Base-by-base conservation (phyloP, 495 filamentous ascomycete species). In the Trichoderma parareesei region DNA sequence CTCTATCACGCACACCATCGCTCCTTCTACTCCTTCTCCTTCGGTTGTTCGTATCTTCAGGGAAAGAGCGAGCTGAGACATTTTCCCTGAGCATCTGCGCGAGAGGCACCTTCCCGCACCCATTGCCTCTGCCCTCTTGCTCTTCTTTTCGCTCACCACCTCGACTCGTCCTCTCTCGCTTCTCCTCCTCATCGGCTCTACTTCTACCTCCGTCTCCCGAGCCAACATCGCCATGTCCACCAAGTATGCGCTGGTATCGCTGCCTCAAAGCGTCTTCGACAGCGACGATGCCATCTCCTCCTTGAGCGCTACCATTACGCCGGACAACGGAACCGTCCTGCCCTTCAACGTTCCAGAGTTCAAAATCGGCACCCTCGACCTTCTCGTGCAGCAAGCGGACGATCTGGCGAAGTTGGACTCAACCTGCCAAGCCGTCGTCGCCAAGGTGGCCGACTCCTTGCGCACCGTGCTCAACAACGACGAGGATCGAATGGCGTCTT, bases 321-420 rank as follows among this genome's bases (percentile, higher is more conserved):
- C 84, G 42, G 90, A 97, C 64, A 86, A 90, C 71, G 92, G 90
- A 69, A 85, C 85, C 53, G 86, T 90, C 20, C 79, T 85, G 60
- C 87, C 88, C 8, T 97, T 97, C 71, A 74, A 83, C 13, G 90
- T 98, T 66, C 94, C 94, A 3, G 88, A 90, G 48, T 96, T 98
- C 82, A 98, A 98, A 79, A 96, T 98, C 75, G 94, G 94, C 62
- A 96, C 94, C 1, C 82, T 98, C 60, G 94, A 98, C 76, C 91
- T 90, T 49, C 79, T 98, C n/a, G 92, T 98, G 37, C 90, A 95
- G 77, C 93, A 98, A 73, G 94, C 94, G 44, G 94, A 98, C 73
- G 93, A 97, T 71, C 80, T 98, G 49, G 84, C 88, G 42, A 98
- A 98, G 84, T 85, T 98, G 38, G 88, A 91, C 66, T 70, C 78